phyloP scores from a whole-genome alignment of 169 alveolate genomes.

The Cryptosporidium meleagridis region DNA sequence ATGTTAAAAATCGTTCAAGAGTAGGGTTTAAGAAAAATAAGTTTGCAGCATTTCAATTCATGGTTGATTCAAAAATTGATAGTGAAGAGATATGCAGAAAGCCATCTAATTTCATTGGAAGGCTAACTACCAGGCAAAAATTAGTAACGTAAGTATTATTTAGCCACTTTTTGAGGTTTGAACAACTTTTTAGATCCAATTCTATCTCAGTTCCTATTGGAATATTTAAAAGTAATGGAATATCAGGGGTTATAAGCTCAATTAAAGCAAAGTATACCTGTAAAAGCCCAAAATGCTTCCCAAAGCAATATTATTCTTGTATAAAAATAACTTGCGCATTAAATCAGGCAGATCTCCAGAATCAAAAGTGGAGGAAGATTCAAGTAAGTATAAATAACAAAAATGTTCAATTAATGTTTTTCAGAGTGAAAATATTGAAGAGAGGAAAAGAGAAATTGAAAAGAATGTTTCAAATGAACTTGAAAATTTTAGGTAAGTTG shows the following conservation, averaged over 20 bases:
- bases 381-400: conserved; percentile 28
- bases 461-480: conserved; percentile 43
- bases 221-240: conserved; percentile 15
- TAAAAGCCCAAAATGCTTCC: conserved; percentile 44
- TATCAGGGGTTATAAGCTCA: background rate
- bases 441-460: conserved; percentile 19
- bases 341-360: background rate
- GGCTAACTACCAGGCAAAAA: conserved; percentile 51
- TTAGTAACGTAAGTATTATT: conserved; percentile 41
- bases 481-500: conserved; percentile 41
- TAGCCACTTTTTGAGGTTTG: background rate
- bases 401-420: background rate
- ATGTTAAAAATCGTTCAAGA: background rate
- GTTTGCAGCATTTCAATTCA: conserved; percentile 65
- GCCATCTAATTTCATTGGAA: conserved; percentile 63
- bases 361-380: conserved; percentile 17
- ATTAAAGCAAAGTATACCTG: conserved; percentile 27
- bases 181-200: conserved; percentile 10
- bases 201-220: conserved; percentile 25
- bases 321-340: conserved; percentile 44
- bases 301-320: conserved; percentile 70
- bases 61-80: conserved; percentile 19
- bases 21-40: background rate
- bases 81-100: conserved; percentile 27
- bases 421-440: conserved; percentile 2